phyloP scores from a whole-genome alignment of 805 yeast genomes.

The Isabelozyma heimii region DNA sequence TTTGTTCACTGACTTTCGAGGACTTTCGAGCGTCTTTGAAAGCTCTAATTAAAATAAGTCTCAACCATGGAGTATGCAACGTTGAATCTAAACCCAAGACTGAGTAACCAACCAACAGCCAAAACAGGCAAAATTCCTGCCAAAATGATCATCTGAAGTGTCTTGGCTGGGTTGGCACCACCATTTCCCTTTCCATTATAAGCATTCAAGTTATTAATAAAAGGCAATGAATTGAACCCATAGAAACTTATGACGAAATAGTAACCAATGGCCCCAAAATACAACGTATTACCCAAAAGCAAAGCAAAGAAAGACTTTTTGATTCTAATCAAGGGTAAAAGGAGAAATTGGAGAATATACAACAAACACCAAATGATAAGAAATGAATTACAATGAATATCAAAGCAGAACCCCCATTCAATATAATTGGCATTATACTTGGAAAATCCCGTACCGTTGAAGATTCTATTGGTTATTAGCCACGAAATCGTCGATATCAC shows the following conservation, averaged over 20 bases:
- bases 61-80: slow-evolving; percentile 64
- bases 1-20: background rate
- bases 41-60: slow-evolving; percentile 34
- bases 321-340: slow-evolving; percentile 67
- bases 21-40: background rate
- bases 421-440: slow-evolving; percentile 38
- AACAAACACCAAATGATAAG: slow-evolving; percentile 73
- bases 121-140: slow-evolving; percentile 65
- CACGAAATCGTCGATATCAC: slow-evolving; percentile 71
- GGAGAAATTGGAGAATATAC: slow-evolving; percentile 69
- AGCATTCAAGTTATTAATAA: slow-evolving; percentile 14
- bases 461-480: slow-evolving; percentile 64
- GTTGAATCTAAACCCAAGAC: slow-evolving; percentile 65
- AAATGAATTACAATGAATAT: slow-evolving; percentile 90
- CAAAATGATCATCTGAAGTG: slow-evolving; percentile 54
- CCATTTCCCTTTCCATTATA: background rate
- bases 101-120: slow-evolving; percentile 54
- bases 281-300: slow-evolving; percentile 74
- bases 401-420: slow-evolving; percentile 96
- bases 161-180: slow-evolving; percentile 41
- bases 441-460: slow-evolving; percentile 31
- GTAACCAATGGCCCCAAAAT: slow-evolving; percentile 69
- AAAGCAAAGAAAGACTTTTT: slow-evolving; percentile 62
- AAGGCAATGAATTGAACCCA: slow-evolving; percentile 62
- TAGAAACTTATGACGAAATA: slow-evolving; percentile 80